These are phyloP conservation scores for Fraxinus ornus DNA, from an alignment of 305 asterid species.

Conservation along the genomic window DNA sequence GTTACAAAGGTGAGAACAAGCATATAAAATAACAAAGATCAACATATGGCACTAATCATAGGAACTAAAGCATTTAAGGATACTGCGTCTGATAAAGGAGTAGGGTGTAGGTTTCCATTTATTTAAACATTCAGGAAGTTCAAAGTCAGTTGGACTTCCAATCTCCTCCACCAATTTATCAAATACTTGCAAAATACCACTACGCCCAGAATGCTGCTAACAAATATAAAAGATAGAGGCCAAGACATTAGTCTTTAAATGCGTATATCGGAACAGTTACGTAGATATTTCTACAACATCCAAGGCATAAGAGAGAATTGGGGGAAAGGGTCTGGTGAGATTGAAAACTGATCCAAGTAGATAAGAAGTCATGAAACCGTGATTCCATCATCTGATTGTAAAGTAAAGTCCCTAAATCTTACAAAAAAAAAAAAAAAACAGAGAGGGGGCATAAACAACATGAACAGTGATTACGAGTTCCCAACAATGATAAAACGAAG, in stretches of 20 bases:
- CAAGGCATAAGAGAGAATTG: neutral
- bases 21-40: slow-evolving; percentile 6
- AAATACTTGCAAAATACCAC: slow-evolving; percentile 62
- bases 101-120: slow-evolving; percentile 62
- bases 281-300: neutral
- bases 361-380: neutral
- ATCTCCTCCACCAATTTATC: slow-evolving; percentile 59
- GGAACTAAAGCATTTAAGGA: slow-evolving; percentile 41
- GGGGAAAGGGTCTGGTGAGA: neutral
- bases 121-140: slow-evolving; percentile 77
- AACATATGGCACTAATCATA: neutral
- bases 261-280: neutral
- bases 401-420: neutral
- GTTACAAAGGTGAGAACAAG: neutral
- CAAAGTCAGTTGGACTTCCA: slow-evolving; percentile 80
- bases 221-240: slow-evolving; percentile 14
- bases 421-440: neutral
- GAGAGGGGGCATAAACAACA: neutral
- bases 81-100: slow-evolving; percentile 83
- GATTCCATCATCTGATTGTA: neutral
- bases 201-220: slow-evolving; percentile 42
- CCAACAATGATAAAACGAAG: neutral
- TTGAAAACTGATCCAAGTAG: neutral
- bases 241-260: neutral
- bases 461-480: neutral